These are phyloP conservation scores for Leucocoprinus sp. DNA, from an alignment of 768 basidiomycete genomes.

Conservation along the genomic window DNA sequence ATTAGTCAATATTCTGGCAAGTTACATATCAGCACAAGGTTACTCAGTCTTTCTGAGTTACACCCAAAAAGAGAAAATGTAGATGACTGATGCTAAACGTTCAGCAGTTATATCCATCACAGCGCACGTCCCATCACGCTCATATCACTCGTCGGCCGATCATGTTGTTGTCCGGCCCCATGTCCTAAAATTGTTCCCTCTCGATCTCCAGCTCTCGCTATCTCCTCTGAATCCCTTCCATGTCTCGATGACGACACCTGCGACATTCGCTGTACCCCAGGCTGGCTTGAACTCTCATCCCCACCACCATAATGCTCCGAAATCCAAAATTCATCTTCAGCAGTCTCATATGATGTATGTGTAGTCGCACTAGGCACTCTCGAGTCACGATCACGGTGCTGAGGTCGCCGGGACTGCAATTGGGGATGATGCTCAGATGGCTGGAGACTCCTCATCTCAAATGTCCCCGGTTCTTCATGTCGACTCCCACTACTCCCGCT, in stretches of 20 bases:
- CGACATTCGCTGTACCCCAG: neutral
- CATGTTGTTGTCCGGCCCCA: conserved; percentile 14
- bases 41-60: neutral
- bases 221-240: conserved; percentile 3
- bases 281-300: neutral
- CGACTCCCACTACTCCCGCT: conserved; percentile 5
- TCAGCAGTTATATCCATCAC: conserved; percentile 22
- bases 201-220: conserved; percentile 19
- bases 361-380: conserved; percentile 22
- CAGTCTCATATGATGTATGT: conserved; percentile 33
- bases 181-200: conserved; percentile 19
- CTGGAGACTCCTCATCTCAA: conserved; percentile 30
- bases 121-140: conserved; percentile 28
- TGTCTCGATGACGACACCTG: neutral
- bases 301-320: conserved; percentile 17
- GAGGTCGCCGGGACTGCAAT: conserved; percentile 8
- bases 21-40: conserved; percentile 11
- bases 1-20: conserved; percentile 6
- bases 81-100: no score
- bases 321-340: conserved; percentile 34
- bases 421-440: neutral
- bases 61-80: neutral
- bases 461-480: conserved; percentile 18
- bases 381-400: conserved; percentile 12
- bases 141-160: conserved; percentile 20